Base-by-base conservation (phyloP, 805 yeast genomes). In the Deakozyma indianensis region DNA sequence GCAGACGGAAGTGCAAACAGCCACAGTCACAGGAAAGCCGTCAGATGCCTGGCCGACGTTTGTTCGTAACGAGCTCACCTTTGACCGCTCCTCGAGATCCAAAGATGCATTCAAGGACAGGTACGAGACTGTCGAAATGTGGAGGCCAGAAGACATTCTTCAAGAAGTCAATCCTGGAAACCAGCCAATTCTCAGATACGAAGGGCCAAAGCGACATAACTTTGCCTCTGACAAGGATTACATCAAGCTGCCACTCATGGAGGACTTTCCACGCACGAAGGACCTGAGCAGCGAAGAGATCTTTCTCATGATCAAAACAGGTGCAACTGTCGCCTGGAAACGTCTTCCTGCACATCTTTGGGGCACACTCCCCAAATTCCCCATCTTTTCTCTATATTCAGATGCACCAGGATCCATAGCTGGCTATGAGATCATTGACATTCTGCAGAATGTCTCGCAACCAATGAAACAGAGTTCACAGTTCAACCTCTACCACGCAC, bases 291-390 rank as follows among this genome's bases (percentile, higher is more conserved):
- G 20, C 38, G 11, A 9, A 11, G 46, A 51, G 4, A 48, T 60
- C 3, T 62, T 59, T 44, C 47, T 59, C n/a, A 57, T 66, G 64
- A 51, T 65, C 41, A 63, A 65, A 43, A 62, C 67, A 1, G 66
- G 68, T n/a, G 59, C 61, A 15, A 55, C 61, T 3, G 61, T 56
- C 2, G 51, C 59, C 48, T 65, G 66, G 67, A 50, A 59, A 20
- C 57, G 67, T 20, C 43, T 65, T 42, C 69, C 69, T 4, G 48
- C 61, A 16, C 69, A 65, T 45, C 38, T 63, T n/a, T 46, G 50
- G 21, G 63, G 68, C 5, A 62, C 67, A 1, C 49, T 64, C 21
- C 59, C 62, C 16, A 52, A 59, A 20, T 53, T 62, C 23, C 61
- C 59, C 15, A 51, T 62, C 41, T 65, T 60, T 50, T 66, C 56